A percentile compares a stretch with the other conserved stretches of the same genome.
These are phyloP conservation scores for Leishmania braziliensis DNA, from an alignment of 208 protist species.

Conservation along the genomic window DNA sequence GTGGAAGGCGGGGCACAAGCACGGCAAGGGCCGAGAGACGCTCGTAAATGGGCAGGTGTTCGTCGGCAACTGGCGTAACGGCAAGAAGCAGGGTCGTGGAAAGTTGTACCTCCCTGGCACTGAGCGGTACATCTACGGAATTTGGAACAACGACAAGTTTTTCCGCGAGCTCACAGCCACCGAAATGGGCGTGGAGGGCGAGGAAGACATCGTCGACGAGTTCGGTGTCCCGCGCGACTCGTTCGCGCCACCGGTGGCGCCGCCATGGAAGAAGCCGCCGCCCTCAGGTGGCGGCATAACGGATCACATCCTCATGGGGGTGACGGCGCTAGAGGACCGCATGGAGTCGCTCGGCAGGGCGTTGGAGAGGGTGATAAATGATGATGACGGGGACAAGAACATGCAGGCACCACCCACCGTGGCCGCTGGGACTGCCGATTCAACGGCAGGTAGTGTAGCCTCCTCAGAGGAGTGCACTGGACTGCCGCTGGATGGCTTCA, in stretches of 20 bases:
- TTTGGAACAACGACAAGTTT: constrained; percentile 74
- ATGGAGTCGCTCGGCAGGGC: constrained; percentile 58
- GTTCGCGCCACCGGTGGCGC: constrained; percentile 11
- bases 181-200: constrained; percentile 43
- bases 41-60: constrained; percentile 68
- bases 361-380: constrained; percentile 41
- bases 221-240: constrained; percentile 29
- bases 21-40: constrained; percentile 66
- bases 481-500: not conserved
- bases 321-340: constrained; percentile 52
- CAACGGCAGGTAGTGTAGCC: not conserved
- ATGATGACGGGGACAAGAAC: not conserved
- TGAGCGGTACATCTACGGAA: constrained; percentile 47
- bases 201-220: constrained; percentile 38
- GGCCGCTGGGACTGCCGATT: not conserved
- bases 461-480: not conserved
- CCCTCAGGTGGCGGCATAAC: constrained; percentile 17
- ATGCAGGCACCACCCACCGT: not conserved
- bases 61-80: constrained; percentile 62
- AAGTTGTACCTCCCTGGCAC: constrained; percentile 57
- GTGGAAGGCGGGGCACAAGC: constrained; percentile 58
- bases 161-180: constrained; percentile 61
- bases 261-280: constrained; percentile 4
- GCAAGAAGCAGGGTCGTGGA: constrained; percentile 66
- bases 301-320: constrained; percentile 32